A percentile compares a stretch with the other conserved stretches of the same genome.
These are phyloP conservation scores for Blepharisma stoltei DNA, from an alignment of 73 alveolate species.

Conservation along the genomic window DNA sequence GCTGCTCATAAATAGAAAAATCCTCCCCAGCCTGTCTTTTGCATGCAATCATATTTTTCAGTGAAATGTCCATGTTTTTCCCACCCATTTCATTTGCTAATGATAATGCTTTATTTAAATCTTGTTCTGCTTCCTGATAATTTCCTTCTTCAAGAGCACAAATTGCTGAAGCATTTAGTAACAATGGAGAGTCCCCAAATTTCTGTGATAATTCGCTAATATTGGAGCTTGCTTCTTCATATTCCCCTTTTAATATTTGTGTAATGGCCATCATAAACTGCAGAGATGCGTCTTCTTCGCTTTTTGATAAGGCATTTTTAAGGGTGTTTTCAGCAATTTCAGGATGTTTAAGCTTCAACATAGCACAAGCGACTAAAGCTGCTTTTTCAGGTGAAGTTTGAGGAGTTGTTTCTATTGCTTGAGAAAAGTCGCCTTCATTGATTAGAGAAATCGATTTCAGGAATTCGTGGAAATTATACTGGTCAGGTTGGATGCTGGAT, in stretches of 20 bases:
- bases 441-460: neutral
- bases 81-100: neutral
- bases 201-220: neutral
- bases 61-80: neutral
- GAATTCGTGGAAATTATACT: neutral
- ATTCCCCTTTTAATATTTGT: neutral
- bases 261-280: neutral
- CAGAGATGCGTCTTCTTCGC: conserved; percentile 8
- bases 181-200: conserved; percentile 8
- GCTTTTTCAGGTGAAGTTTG: neutral
- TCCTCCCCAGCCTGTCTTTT: conserved; percentile 5
- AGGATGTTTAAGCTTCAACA: neutral
- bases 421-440: neutral
- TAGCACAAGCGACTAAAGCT: neutral
- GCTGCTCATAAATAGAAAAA: neutral
- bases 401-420: neutral
- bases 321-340: neutral
- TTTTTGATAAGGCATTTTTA: neutral
- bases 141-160: conserved; percentile 13
- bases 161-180: neutral
- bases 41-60: conserved; percentile 18
- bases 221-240: neutral
- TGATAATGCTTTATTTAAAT: neutral
- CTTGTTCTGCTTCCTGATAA: neutral
- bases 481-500: neutral